A percentile compares a stretch with the other conserved stretches of the same genome.
phyloP scores from a whole-genome alignment of 129 eudicot genomes.

The Flaveria ramosissima region DNA sequence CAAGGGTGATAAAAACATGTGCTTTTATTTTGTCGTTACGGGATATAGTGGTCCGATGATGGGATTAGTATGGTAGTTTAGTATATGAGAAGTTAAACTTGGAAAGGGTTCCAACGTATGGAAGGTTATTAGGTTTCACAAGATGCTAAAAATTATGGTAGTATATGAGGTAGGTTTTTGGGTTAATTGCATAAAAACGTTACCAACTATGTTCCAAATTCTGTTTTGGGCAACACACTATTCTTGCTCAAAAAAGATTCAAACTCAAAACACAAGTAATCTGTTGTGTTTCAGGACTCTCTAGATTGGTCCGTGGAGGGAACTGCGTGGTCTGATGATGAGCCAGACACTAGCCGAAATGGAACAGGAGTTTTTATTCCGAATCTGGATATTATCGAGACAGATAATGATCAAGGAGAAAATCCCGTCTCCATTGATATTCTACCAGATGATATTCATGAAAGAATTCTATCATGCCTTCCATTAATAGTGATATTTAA shows the following conservation, averaged over 20 bases:
- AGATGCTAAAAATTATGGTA: too few relatives aligned
- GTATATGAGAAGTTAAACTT: neutral
- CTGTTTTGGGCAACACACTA: neutral
- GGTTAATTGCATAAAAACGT: neutral
- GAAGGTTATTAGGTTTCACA: neutral
- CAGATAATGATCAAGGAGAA: slow-evolving; percentile 22
- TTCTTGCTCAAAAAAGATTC: too few relatives aligned
- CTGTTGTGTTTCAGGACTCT: slow-evolving; percentile 37
- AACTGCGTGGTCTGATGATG: slow-evolving; percentile 48
- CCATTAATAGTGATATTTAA: slow-evolving; percentile 42
- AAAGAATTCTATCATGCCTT: slow-evolving; percentile 41
- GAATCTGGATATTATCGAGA: slow-evolving; percentile 16
- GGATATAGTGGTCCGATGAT: neutral
- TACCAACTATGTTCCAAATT: neutral
- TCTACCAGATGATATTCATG: slow-evolving; percentile 56
- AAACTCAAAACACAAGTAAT: neutral
- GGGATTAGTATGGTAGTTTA: neutral
- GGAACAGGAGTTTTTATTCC: slow-evolving; percentile 46
- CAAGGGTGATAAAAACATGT: neutral
- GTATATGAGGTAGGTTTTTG: neutral
- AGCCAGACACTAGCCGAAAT: slow-evolving; percentile 20
- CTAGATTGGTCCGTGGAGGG: slow-evolving; percentile 23
- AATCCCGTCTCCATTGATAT: slow-evolving; percentile 30
- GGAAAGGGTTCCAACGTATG: neutral
- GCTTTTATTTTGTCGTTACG: neutral